phyloP scores from a whole-genome alignment of 2,329 filamentous ascomycete species.

The Pleurostoma richardsiae region DNA sequence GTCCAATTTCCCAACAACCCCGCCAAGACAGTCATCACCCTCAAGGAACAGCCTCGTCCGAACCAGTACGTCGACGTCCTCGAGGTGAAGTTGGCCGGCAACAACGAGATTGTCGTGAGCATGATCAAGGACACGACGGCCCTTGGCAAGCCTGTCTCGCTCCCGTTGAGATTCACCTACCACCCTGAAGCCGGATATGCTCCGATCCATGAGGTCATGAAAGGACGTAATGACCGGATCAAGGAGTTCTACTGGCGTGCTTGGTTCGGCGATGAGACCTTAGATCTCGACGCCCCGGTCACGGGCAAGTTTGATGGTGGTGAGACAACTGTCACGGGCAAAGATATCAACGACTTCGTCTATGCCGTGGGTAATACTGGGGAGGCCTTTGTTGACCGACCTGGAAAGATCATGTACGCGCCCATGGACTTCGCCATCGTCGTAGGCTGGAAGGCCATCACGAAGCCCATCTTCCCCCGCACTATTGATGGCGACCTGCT shows the following conservation, averaged over 20 bases:
- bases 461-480: constrained; percentile 96
- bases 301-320: constrained; percentile 89
- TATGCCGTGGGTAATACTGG: constrained; percentile 97
- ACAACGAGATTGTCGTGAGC: constrained; percentile 79
- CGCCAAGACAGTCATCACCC: constrained; percentile 74
- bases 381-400: constrained; percentile 93
- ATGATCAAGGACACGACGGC: constrained; percentile 92
- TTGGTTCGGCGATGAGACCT: constrained; percentile 86
- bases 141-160: constrained; percentile 71
- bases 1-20: constrained; percentile 78
- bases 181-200: constrained; percentile 94
- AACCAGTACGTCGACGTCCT: constrained; percentile 87
- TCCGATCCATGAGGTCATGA: constrained; percentile 96
- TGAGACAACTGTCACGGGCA: constrained; percentile 76
- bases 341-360: constrained; percentile 98
- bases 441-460: constrained; percentile 98
- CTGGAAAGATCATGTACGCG: constrained; percentile 87
- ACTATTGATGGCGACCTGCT: constrained; percentile 93
- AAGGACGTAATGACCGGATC: constrained; percentile 91
- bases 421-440: constrained; percentile 99
- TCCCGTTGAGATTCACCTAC: constrained; percentile 87
- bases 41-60: constrained; percentile 81
- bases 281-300: constrained; percentile 80
- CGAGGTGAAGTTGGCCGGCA: constrained; percentile 69
- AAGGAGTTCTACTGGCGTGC: constrained; percentile 99